phyloP scores from a whole-genome alignment of 2,329 filamentous ascomycete genomes.

The Aspergillus felis region DNA sequence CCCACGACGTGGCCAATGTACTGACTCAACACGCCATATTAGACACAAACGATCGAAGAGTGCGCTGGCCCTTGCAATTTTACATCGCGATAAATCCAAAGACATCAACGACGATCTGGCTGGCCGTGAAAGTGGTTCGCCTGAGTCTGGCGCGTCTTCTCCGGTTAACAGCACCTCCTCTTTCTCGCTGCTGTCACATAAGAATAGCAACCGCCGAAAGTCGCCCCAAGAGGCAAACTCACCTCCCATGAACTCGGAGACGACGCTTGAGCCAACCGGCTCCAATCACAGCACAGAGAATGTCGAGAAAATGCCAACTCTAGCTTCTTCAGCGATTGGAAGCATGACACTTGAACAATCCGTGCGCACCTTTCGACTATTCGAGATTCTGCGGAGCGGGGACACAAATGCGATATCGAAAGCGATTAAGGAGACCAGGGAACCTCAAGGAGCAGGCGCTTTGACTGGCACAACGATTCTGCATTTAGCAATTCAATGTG shows the following conservation, averaged over 20 bases:
- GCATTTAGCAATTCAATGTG: conserved; percentile 92
- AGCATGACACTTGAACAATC: conserved; percentile 76
- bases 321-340: conserved; percentile 28
- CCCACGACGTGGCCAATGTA: conserved; percentile 6
- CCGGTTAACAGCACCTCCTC: conserved; percentile 24
- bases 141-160: conserved; percentile 23
- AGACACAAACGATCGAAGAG: conserved; percentile 54
- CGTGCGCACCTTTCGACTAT: conserved; percentile 87
- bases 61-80: conserved; percentile 50
- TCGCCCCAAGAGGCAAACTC: conserved; percentile 20
- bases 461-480: conserved; percentile 76
- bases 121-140: conserved; percentile 21
- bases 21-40: conserved; percentile 30
- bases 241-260: conserved; percentile 20
- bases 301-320: conserved; percentile 32
- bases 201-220: conserved; percentile 30
- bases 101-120: conserved; percentile 31
- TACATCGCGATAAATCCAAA: conserved; percentile 51
- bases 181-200: conserved; percentile 25
- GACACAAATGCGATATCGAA: conserved; percentile 88
- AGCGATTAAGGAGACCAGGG: conserved; percentile 62
- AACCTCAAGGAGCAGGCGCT: conserved; percentile 45
- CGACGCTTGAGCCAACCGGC: conserved; percentile 24
- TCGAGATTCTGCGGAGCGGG: conserved; percentile 85
- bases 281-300: conserved; percentile 22